phyloP scores from a whole-genome alignment of 177 flowering plant species.

The Vitis hybrid region DNA sequence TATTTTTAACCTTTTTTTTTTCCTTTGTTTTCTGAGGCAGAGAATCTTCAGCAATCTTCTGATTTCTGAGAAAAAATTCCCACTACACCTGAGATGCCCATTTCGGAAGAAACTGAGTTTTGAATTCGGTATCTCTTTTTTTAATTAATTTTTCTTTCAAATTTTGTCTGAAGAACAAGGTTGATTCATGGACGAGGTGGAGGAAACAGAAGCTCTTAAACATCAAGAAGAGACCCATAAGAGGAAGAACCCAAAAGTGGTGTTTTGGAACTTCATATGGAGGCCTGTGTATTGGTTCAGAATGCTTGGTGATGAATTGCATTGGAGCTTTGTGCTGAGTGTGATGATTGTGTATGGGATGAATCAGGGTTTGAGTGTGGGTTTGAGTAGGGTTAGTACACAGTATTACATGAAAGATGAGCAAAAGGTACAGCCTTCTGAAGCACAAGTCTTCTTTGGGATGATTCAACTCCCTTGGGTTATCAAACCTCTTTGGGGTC shows the following conservation, averaged over 20 bases:
- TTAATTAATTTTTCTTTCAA: not conserved
- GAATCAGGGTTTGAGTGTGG: slow-evolving; percentile 7
- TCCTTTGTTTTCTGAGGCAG: not conserved
- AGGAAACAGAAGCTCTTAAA: not conserved
- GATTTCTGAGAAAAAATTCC: not conserved
- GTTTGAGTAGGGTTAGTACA: not conserved
- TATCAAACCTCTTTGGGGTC: slow-evolving; percentile 26
- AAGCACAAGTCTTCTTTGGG: slow-evolving; percentile 1
- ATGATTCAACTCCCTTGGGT: slow-evolving; percentile 11
- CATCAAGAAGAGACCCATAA: not conserved
- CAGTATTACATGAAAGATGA: slow-evolving; percentile 20
- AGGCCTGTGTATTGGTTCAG: slow-evolving; percentile 13
- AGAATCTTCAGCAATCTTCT: not conserved
- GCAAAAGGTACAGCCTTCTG: slow-evolving; percentile 17
- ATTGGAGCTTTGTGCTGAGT: slow-evolving; percentile 25
- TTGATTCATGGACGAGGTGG: not conserved
- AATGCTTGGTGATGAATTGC: slow-evolving; percentile 19
- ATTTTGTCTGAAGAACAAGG: not conserved
- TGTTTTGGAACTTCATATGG: not conserved
- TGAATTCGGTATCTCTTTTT: not conserved
- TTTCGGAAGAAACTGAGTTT: not conserved
- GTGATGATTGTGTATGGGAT: slow-evolving; percentile 14
- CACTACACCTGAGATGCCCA: not conserved
- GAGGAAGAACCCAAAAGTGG: not conserved
- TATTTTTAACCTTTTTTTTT: too few species aligned